Evolutionary conservation across 2,329 filamentous ascomycete species (phyloP).

Genomic region (Botrytis medusae): DNA sequence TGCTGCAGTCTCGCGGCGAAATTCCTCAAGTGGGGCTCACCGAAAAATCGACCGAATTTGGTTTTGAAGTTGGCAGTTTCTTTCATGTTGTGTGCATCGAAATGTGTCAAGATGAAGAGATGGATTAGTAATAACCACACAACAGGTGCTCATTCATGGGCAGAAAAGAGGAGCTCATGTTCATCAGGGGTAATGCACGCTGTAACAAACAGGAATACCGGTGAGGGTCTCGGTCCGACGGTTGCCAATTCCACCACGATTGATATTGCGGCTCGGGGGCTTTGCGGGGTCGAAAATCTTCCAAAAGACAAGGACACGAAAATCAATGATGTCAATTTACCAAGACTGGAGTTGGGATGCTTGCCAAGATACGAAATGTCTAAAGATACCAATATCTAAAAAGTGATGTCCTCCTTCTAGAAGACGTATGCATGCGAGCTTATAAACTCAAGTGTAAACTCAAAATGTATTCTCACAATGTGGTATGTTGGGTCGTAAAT

Average conservation of each 20-base stretch:
- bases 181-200: neutral
- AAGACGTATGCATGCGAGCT: neutral
- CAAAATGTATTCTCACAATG: neutral
- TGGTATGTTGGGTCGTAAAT: neutral
- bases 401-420: neutral
- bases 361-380: neutral
- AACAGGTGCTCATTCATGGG: neutral
- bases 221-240: neutral
- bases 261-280: constrained; percentile 1
- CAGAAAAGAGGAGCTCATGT: neutral
- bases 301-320: neutral
- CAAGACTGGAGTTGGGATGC: neutral
- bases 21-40: constrained; percentile 4
- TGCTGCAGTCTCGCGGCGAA: neutral
- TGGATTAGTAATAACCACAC: neutral
- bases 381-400: neutral
- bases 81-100: neutral
- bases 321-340: constrained; percentile 7
- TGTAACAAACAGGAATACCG: neutral
- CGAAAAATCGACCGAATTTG: constrained; percentile 12
- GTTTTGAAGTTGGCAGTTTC: neutral
- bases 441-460: neutral
- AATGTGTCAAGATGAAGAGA: constrained; percentile 1
- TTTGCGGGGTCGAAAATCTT: constrained; percentile 4
- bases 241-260: neutral